Evolutionary conservation across 2,329 filamentous ascomycete genomes (phyloP), one percentile per base, ranked within the genome.

Genomic region (Trichoderma harzianum): DNA sequence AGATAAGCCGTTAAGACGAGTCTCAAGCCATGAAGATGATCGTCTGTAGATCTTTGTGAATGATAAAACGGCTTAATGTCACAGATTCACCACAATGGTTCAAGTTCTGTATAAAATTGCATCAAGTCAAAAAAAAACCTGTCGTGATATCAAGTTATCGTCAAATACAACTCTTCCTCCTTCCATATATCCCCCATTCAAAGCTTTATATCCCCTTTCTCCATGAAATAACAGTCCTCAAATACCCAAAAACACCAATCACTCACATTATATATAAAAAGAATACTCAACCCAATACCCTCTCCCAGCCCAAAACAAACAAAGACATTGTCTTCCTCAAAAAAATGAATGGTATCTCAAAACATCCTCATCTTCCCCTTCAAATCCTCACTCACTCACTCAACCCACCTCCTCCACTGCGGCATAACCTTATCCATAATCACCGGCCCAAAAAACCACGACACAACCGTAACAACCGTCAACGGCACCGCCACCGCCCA

Each of bases 401-500:
- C 63, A 36, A 61, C 3, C 39, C 26, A 51, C 28, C 30, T 28
- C 36, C 55, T 64, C 60, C 68, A 70, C 5, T 24, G 14, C 2
- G n/a, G 14, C 14, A 26, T 2, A 4, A 60, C 12, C n/a, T 2
- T 8, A 43, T 32, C 10, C 69, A 36, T 34, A 11, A 58, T 26
- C 32, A 5, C 12, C 7, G 61, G 14, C 24, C 60, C 69, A n/a
- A 11, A 12, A 39, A 70, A 73, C 79, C 79, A 80, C 7, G 74
- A 0, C 0, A 60, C 65, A 1, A 74, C 62, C 0, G 79, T 79
- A 0, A 74, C 14, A 0, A 76, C 0, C 0, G 80, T 82, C 0
- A 81, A 73, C 0, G 79, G 79, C 24, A 79, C 58, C 0, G 79
- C 77, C 68, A 79, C 74, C 0, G 74, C 79, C 79, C 80, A 82